A percentile compares a stretch with the other conserved stretches of the same genome.
These are phyloP conservation scores for Hypomontagnella submonticulosa DNA, from an alignment of 495 filamentous ascomycete species.

Conservation along the genomic window DNA sequence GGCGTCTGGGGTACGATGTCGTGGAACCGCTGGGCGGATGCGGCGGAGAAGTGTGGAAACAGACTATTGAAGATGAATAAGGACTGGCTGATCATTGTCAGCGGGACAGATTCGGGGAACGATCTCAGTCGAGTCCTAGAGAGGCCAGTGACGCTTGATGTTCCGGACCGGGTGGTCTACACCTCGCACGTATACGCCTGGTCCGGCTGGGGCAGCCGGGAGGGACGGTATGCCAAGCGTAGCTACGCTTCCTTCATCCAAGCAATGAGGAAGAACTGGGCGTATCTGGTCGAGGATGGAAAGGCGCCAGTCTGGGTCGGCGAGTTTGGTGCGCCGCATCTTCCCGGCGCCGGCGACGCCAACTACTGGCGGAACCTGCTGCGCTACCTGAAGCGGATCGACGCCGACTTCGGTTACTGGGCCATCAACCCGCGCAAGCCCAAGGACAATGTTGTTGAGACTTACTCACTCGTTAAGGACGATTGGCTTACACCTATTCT, in stretches of 20 bases:
- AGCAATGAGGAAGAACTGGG: conserved; percentile 70
- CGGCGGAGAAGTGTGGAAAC: conserved; percentile 67
- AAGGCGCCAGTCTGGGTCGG: conserved; percentile 70
- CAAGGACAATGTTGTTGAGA: conserved; percentile 61
- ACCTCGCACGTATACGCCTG: conserved; percentile 70
- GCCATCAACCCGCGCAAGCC: conserved; percentile 70
- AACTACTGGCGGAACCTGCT: conserved; percentile 71
- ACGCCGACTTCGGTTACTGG: conserved; percentile 73
- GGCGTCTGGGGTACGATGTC: conserved; percentile 72
- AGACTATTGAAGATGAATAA: conserved; percentile 63
- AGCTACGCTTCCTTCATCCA: conserved; percentile 66
- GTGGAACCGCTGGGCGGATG: conserved; percentile 67
- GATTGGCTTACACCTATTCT: conserved; percentile 66
- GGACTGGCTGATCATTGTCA: conserved; percentile 71
- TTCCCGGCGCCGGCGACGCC: conserved; percentile 59
- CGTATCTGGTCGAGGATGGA: conserved; percentile 65
- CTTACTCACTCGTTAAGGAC: conserved; percentile 66
- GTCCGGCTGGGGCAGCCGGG: conserved; percentile 69
- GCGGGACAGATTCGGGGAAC: conserved; percentile 69
- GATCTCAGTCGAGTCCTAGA: conserved; percentile 61
- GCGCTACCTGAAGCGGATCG: conserved; percentile 61
- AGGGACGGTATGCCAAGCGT: conserved; percentile 62
- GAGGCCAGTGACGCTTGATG: conserved; percentile 64
- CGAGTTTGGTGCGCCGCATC: conserved; percentile 66
- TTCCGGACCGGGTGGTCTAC: conserved; percentile 66